Conservation (phyloP, 2,329 filamentous ascomycete species). For the Pseudogymnoascus sp. region DNA sequence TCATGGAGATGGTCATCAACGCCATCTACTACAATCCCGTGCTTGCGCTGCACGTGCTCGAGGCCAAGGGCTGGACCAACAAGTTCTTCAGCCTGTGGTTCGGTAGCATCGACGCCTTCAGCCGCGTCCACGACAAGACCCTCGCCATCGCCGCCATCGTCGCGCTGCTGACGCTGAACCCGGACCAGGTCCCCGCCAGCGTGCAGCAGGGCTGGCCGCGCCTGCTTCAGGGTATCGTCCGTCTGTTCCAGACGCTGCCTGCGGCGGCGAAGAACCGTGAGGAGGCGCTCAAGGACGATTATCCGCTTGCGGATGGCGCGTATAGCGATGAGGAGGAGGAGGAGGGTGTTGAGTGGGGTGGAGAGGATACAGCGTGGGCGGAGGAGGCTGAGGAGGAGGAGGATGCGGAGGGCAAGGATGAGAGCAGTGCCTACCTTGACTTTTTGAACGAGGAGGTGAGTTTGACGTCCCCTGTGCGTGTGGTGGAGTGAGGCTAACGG, state of each 20-base stretch:
- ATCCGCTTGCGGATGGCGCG: slow-evolving; percentile 54
- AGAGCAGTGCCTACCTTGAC: slow-evolving; percentile 89
- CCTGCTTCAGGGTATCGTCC: slow-evolving; percentile 78
- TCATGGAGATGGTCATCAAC: slow-evolving; percentile 99
- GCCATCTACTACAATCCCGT: slow-evolving; percentile 94
- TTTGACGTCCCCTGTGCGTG: slow-evolving; percentile 3
- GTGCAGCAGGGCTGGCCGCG: slow-evolving; percentile 94
- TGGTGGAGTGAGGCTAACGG: slow-evolving; percentile 9
- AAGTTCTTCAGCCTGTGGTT: slow-evolving; percentile 99
- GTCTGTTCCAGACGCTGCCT: slow-evolving; percentile 86
- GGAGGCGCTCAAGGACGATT: slow-evolving; percentile 84
- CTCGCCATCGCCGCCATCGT: slow-evolving; percentile 91
- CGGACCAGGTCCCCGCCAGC: slow-evolving; percentile 79
- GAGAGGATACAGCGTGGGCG: slow-evolving; percentile 75
- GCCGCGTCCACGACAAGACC: slow-evolving; percentile 96
- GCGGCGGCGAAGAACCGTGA: slow-evolving; percentile 85
- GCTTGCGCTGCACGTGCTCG: slow-evolving; percentile 78
- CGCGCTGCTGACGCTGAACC: slow-evolving; percentile 69
- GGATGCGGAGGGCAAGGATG: slow-evolving; percentile 65
- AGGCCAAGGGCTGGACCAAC: slow-evolving; percentile 89
- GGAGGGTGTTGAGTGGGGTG: slow-evolving; percentile 61
- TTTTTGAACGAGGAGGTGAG: slow-evolving; percentile 85
- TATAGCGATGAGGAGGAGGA: slow-evolving; percentile 67
- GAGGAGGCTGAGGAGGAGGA: slow-evolving; percentile 53
- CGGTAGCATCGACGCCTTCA: slow-evolving; percentile 87